A percentile compares a stretch with the other conserved stretches of the same genome.
phyloP scores from a whole-genome alignment of 2,329 filamentous ascomycete species.

The Calonectria pteridis region DNA sequence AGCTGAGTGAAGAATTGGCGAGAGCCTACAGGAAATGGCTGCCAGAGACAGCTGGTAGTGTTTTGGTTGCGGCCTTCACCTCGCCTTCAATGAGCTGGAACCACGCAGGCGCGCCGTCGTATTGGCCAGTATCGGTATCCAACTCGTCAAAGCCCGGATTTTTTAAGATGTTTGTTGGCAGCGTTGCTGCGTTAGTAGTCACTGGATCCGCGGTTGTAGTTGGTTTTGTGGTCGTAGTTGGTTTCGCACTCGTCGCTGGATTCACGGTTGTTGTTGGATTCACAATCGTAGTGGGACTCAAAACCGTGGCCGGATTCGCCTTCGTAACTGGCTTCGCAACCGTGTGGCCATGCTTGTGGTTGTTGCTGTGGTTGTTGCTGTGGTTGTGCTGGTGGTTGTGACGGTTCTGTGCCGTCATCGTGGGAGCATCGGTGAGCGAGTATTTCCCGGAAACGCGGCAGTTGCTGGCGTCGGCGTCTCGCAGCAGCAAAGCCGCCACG shows the following conservation, averaged over 20 bases:
- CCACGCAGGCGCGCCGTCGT: background rate
- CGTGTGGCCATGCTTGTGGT: background rate
- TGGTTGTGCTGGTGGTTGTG: background rate
- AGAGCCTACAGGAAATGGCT: background rate
- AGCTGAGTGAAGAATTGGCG: background rate
- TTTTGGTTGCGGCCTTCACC: background rate
- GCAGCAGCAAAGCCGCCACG: background rate
- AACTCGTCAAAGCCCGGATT: background rate
- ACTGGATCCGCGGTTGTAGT: background rate
- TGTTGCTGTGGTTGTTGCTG: background rate
- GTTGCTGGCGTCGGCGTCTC: background rate
- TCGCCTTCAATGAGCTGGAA: constrained; percentile 1
- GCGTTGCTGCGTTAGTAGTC: background rate
- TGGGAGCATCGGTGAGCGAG: background rate
- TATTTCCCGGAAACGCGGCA: background rate
- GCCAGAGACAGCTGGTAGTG: background rate
- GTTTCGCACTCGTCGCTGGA: background rate
- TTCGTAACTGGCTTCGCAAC: too few species aligned
- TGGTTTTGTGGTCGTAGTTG: background rate
- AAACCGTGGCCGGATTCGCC: too few species aligned
- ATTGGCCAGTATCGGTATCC: background rate
- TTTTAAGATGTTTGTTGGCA: background rate
- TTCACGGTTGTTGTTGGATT: background rate
- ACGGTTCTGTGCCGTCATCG: background rate
- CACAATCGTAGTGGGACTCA: background rate